Evolutionary conservation across 1,284 basidiomycete species (phyloP).

Genomic region (Ganoderma lingzhi): DNA sequence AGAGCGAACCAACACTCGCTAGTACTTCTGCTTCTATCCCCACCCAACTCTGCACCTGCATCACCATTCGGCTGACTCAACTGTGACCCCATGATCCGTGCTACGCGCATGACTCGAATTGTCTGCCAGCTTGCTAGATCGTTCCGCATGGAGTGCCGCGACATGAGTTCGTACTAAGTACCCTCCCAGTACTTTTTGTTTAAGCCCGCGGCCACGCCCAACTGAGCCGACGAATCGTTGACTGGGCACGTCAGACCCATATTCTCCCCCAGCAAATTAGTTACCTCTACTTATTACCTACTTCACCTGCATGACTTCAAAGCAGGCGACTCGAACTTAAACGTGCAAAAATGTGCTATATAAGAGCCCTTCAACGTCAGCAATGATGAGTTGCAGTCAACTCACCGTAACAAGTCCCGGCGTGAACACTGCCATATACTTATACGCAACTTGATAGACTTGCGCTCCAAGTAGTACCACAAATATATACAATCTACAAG

Average conservation of each 20-base stretch:
- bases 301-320: neutral
- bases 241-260: neutral
- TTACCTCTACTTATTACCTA: neutral
- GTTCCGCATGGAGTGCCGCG: neutral
- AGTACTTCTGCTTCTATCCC: neutral
- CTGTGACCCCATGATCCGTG: neutral
- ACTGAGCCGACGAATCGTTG: neutral
- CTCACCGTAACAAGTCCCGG: neutral
- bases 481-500: conserved; percentile 35
- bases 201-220: no score
- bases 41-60: neutral
- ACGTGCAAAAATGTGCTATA: neutral
- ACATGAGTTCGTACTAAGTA: neutral
- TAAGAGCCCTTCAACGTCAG: neutral
- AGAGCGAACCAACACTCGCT: neutral
- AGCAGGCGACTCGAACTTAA: neutral
- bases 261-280: neutral
- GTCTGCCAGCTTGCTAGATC: neutral
- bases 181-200: no score
- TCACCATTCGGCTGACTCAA: neutral
- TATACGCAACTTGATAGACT: neutral
- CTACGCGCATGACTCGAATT: neutral
- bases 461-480: neutral
- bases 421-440: neutral
- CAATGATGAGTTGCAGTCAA: neutral